Base-by-base conservation (phyloP, 2,329 filamentous ascomycete species). In the Colletotrichum sp. region DNA sequence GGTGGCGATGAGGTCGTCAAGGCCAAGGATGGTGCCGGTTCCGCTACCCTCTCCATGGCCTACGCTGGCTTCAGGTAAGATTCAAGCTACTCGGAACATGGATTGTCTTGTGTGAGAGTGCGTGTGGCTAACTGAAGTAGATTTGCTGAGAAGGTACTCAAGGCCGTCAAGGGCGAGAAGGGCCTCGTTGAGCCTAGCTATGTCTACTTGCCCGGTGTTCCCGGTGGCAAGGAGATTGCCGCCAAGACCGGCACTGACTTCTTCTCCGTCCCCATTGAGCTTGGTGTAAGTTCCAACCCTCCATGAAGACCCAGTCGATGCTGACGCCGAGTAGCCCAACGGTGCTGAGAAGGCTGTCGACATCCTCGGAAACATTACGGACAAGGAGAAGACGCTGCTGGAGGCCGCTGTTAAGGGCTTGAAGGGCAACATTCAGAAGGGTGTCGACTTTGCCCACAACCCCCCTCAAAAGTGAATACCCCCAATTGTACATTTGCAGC, bases 1-100 rank as follows among this genome's bases (percentile, higher is more conserved):
- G 97, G 97, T 85, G 97, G 97, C 90, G 97, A 99, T 81, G 96
- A 98, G 89, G 96, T 98, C 78, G 96, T 98, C 85, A 93, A 96
- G 91, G 96, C 96, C 84, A 98, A 98, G 92, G 95, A 97, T 79
- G 96, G 96, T 82, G 93, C 93, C 83, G 96, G 96, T 79, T 98
- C 95, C 77, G 96, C 96, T 79, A 98, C 96, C 75, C 91, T 98
- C 71, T 98, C 95, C 81, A 98, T 98, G 96, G 96, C 96, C 77
- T 98, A 96, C 85, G 97, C 97, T 80, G 97, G 97, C 80, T 99
- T 93, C 92, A 94, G 95, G 94, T 96, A 87, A 79, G 90, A 71
- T 10, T 7, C 8, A 13, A 26, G 43, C 26, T 26, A 82, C 74
- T 55, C 18, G 13, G 24, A 3, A 9, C 63, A 68, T 12, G 24